phyloP scores from a whole-genome alignment of 805 yeast species.

The Candida multigemmis region DNA sequence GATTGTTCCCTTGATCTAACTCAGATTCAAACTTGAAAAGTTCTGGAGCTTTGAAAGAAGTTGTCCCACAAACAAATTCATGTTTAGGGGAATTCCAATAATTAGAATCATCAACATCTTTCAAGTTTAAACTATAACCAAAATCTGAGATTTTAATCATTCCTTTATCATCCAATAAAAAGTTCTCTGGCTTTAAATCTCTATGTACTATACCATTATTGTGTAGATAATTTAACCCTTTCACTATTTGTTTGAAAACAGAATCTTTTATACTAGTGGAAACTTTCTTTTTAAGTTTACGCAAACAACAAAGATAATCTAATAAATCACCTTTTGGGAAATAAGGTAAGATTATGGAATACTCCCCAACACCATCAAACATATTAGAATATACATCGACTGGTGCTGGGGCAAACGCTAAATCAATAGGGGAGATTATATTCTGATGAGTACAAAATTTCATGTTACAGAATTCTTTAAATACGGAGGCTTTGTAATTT shows the following conservation, averaged over 20 bases:
- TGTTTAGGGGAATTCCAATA: constrained; percentile 7
- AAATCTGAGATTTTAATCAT: constrained; percentile 39
- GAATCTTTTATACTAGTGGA: constrained; percentile 31
- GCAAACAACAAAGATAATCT: constrained; percentile 28
- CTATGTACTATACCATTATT: constrained; percentile 35
- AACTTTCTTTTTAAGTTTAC: constrained; percentile 22
- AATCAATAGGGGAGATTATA: constrained; percentile 18
- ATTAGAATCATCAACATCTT: constrained; percentile 8
- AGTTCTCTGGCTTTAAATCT: constrained; percentile 49
- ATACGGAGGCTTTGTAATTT: constrained; percentile 12
- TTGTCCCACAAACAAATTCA: constrained; percentile 34
- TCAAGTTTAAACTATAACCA: constrained; percentile 37
- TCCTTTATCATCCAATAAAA: constrained; percentile 37
- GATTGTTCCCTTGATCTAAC: constrained; percentile 4
- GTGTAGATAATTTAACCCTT: constrained; percentile 38
- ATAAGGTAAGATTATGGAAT: constrained; percentile 32
- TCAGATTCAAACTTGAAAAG: constrained; percentile 18
- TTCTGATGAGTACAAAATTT: constrained; percentile 17
- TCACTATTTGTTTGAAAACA: constrained; percentile 36
- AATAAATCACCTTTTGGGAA: constrained; percentile 41
- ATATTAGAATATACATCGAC: no score
- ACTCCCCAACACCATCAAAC: constrained; percentile 7
- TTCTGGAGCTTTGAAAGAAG: constrained; percentile 49
- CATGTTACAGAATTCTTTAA: constrained; percentile 21
- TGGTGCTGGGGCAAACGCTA: no score